phyloP scores from a whole-genome alignment of 176 grass and related monocot species.

The Zoysia japonica region DNA sequence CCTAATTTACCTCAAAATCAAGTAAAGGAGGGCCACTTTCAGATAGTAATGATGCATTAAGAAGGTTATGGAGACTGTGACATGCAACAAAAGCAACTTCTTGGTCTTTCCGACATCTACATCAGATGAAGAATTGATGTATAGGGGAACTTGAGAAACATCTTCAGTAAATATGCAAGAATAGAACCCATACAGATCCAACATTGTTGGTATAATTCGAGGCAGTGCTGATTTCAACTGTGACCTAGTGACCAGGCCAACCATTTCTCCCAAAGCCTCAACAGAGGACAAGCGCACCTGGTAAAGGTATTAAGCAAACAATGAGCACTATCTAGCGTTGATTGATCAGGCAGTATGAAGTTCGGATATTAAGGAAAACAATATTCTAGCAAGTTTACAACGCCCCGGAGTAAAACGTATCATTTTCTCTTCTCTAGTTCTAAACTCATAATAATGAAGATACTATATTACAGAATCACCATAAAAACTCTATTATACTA shows the following conservation, averaged over 20 bases:
- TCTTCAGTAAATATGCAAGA: constrained; percentile 47
- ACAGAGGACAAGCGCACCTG: constrained; percentile 87
- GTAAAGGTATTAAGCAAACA: constrained; percentile 30
- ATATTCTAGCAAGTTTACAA: not conserved
- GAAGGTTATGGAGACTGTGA: constrained; percentile 88
- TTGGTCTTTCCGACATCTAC: constrained; percentile 90
- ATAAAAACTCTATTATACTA: not conserved
- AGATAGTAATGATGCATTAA: constrained; percentile 74
- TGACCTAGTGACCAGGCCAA: constrained; percentile 87
- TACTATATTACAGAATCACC: constrained; percentile 11
- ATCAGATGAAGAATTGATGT: constrained; percentile 37
- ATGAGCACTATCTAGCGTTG: not conserved
- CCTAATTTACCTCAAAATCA: constrained; percentile 87
- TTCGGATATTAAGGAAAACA: not conserved
- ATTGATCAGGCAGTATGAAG: constrained; percentile 16
- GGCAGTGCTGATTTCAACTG: constrained; percentile 90
- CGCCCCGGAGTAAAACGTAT: not conserved
- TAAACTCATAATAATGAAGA: constrained; percentile 22
- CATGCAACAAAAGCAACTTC: constrained; percentile 85
- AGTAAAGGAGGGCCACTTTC: constrained; percentile 94
- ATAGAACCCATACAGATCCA: constrained; percentile 77
- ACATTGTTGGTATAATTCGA: constrained; percentile 86
- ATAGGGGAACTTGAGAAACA: constrained; percentile 19
- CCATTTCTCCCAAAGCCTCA: constrained; percentile 98
- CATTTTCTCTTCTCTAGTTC: not conserved